Evolutionary conservation across 179 eudicot genomes (phyloP), one percentile per base, ranked within the genome.

Genomic region (Silene vulgaris): DNA sequence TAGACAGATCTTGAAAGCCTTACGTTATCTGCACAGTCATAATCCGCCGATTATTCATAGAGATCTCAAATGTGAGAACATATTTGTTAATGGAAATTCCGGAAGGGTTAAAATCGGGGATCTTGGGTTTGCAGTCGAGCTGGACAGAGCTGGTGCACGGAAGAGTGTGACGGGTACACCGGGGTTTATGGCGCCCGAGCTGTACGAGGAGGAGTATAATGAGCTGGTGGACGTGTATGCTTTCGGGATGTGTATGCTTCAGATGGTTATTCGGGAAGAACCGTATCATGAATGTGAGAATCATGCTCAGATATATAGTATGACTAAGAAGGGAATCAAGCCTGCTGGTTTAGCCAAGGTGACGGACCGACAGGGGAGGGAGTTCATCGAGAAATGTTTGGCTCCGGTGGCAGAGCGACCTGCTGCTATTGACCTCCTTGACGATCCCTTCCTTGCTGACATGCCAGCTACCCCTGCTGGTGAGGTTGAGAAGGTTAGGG

Each of bases 171-270:
- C 29, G 9, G 85, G 87, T 16, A 80, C 84, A 5, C 84, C 84
- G 1, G 85, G 77, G 40, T 85, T 77, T 59, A 80, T 78, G 80
- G 87, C 87, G 23, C 85, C 87, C 0, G 87, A 85, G 75, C 50
- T 80, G 9, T 82, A 75, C 45, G 80, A 45, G 3, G 76, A 75
- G 21, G 77, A 78, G 11, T 85, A 80, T 54, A 78, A 85, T 50
- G 80, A 82, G 64, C 40, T 78, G 40, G 85, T 74, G 43, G 85
- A 85, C 16, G 71, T 85, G 28, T 80, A 85, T 62, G 83, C 87
- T 68, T 85, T 85, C 12, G 85, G 85, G 1, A 82, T 85, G 87
- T 77, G 84, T 45, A 69, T 85, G 69, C 62, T 85, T 8, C 80
- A 85, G 73, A 85, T 85, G 84, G 76, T 82, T 8, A 82, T 80